Evolutionary conservation across 139 green algal genomes (phyloP).

Genomic region (Asterochloris erici): DNA sequence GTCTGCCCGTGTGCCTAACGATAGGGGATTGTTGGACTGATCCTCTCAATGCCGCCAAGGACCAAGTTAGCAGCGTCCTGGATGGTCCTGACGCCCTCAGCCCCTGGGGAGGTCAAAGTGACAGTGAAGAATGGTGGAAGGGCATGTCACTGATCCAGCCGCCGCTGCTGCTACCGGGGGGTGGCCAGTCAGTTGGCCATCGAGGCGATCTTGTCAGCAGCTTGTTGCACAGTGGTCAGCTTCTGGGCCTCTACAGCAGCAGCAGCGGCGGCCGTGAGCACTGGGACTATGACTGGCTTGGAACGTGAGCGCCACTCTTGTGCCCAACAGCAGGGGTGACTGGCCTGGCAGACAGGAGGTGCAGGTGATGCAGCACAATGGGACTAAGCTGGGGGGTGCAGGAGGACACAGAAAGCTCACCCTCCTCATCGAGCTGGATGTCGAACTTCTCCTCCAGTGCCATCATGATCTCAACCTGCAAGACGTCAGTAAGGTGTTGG

Average conservation of each 20-base stretch:
- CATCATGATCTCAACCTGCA: slow-evolving; percentile 98
- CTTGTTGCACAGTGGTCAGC: not conserved
- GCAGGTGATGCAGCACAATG: not conserved
- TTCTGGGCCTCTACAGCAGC: not conserved
- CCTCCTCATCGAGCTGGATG: slow-evolving; percentile 94
- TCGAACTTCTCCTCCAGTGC: slow-evolving; percentile 98
- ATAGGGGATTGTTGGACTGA: not conserved
- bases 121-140: too few relatives aligned
- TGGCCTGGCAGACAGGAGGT: not conserved
- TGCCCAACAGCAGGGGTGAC: not conserved
- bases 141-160: too few relatives aligned
- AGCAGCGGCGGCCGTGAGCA: not conserved
- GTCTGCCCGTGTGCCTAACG: not conserved
- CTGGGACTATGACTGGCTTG: not conserved
- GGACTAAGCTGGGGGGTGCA: not conserved
- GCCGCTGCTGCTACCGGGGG: too few relatives aligned
- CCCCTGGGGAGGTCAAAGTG: slow-evolving; percentile 34
- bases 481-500: not conserved
- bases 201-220: not conserved
- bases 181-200: not conserved
- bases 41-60: slow-evolving; percentile 60
- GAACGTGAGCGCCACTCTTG: not conserved
- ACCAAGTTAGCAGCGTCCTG: slow-evolving; percentile 61
- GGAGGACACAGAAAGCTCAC: slow-evolving; percentile 30
- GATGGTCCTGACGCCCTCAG: slow-evolving; percentile 95